These are phyloP conservation scores for Quillaja saponaria DNA, from an alignment of 306 rosid genomes.

Conservation along the genomic window DNA sequence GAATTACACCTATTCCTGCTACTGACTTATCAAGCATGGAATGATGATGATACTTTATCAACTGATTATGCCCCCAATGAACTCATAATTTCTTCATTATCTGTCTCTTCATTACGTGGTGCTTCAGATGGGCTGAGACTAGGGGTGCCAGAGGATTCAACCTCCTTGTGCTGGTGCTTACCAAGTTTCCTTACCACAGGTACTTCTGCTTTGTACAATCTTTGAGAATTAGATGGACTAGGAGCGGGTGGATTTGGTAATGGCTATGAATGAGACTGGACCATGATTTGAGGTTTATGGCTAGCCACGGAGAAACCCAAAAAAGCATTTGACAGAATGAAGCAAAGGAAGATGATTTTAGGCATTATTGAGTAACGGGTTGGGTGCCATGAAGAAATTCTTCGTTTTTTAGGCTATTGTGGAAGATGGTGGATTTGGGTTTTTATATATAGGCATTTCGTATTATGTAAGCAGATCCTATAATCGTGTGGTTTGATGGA, in stretches of 20 bases:
- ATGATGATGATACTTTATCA: constrained; percentile 30
- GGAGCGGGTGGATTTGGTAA: constrained; percentile 15
- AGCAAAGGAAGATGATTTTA: constrained; percentile 33
- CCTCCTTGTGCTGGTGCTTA: constrained; percentile 19
- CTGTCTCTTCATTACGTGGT: neutral
- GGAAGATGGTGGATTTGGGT: constrained; percentile 8
- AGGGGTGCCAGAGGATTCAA: constrained; percentile 25
- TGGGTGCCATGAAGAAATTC: neutral
- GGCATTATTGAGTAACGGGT: constrained; percentile 32
- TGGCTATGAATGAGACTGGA: too few relatives aligned
- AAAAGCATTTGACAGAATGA: constrained; percentile 33
- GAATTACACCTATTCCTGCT: constrained; percentile 52
- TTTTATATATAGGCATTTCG: constrained; percentile 3
- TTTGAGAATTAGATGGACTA: constrained; percentile 12
- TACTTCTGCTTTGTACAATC: constrained; percentile 16
- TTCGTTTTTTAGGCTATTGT: constrained; percentile 6
- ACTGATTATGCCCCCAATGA: constrained; percentile 8
- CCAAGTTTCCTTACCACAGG: constrained; percentile 41
- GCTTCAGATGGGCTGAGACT: constrained; percentile 14
- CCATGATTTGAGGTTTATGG: constrained; percentile 8
- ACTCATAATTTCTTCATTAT: constrained; percentile 18
- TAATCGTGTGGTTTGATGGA: constrained; percentile 34
- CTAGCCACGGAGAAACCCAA: constrained; percentile 22
- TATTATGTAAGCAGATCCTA: constrained; percentile 19
- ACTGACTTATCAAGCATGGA: constrained; percentile 40